Conservation (phyloP, 352 stramenopile species). For the Halophytophthora batemanensis region DNA sequence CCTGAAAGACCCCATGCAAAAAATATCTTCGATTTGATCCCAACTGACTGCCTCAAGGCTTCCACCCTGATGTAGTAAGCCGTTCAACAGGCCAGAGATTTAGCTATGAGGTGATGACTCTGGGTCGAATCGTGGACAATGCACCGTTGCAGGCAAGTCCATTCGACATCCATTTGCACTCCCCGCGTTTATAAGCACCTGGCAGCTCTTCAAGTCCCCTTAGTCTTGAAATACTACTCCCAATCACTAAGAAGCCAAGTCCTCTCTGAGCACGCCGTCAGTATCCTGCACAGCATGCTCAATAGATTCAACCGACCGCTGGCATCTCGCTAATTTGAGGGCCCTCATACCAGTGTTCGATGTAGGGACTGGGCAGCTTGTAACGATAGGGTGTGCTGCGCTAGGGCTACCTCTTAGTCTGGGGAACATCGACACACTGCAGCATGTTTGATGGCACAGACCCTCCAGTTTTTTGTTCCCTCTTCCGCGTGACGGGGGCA, state of each 20-base stretch:
- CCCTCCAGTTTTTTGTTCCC: slow-evolving; percentile 42
- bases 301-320: slow-evolving; percentile 19
- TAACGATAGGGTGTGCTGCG: slow-evolving; percentile 13
- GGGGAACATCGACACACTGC: slow-evolving; percentile 16
- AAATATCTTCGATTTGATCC: too few relatives aligned
- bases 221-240: too few relatives aligned
- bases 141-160: too few relatives aligned
- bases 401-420: slow-evolving; percentile 21
- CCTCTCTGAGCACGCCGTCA: slow-evolving; percentile 11
- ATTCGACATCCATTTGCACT: too few relatives aligned
- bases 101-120: too few relatives aligned
- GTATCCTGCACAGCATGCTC: slow-evolving; percentile 18
- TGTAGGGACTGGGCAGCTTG: slow-evolving; percentile 7
- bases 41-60: too few relatives aligned
- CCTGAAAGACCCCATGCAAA: too few relatives aligned
- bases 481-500: slow-evolving; percentile 20
- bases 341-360: slow-evolving; percentile 16
- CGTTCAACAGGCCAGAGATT: too few relatives aligned
- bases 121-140: too few relatives aligned
- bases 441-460: slow-evolving; percentile 23
- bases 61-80: too few relatives aligned
- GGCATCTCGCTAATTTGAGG: slow-evolving; percentile 20
- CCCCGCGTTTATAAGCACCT: too few relatives aligned
- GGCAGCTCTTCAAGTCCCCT: too few relatives aligned
- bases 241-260: slow-evolving; percentile 28